These are phyloP conservation scores for Phytophthora colocasiae DNA, from an alignment of 352 stramenopile genomes.

Conservation along the genomic window DNA sequence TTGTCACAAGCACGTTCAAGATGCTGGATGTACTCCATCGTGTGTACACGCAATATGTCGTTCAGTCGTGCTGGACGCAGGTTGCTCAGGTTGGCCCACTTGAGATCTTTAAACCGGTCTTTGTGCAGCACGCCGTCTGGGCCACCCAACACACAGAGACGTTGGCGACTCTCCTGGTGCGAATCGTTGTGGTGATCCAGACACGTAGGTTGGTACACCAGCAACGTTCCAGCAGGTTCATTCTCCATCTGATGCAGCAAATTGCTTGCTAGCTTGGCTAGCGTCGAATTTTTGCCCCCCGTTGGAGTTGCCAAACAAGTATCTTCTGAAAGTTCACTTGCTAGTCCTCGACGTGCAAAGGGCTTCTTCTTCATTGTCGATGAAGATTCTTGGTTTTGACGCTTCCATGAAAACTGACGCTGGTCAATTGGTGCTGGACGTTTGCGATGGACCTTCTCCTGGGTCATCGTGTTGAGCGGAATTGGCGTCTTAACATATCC, in stretches of 20 bases:
- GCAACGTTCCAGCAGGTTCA: conserved; percentile 46
- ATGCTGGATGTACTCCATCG: conserved; percentile 70
- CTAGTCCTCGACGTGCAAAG: conserved; percentile 1
- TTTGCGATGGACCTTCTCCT: conserved; percentile 52
- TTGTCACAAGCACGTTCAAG: conserved; percentile 48
- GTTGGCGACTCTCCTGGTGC: conserved; percentile 75
- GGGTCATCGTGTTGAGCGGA: conserved; percentile 56
- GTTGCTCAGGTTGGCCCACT: conserved; percentile 66
- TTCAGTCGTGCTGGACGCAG: conserved; percentile 56
- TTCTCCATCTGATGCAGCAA: conserved; percentile 34
- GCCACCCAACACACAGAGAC: conserved; percentile 58
- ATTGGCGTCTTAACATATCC: conserved; percentile 33
- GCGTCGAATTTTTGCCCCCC: conserved; percentile 29
- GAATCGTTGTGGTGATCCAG: conserved; percentile 79
- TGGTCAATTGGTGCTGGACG: conserved; percentile 39
- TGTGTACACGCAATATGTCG: conserved; percentile 72
- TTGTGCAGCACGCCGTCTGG: conserved; percentile 72
- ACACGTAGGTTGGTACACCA: conserved; percentile 77
- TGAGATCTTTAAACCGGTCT: conserved; percentile 66
- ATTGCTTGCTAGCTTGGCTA: conserved; percentile 37
- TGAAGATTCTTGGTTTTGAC: conserved; percentile 23
- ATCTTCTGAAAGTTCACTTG: conserved; percentile 3
- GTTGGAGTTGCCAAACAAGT: conserved; percentile 20
- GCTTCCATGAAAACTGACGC: conserved; percentile 49
- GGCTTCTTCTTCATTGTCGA: conserved; percentile 30